A percentile compares a stretch with the other conserved stretches of the same genome.
phyloP scores from a whole-genome alignment of 1,139 yeast species.

The Taphrina sp. region DNA sequence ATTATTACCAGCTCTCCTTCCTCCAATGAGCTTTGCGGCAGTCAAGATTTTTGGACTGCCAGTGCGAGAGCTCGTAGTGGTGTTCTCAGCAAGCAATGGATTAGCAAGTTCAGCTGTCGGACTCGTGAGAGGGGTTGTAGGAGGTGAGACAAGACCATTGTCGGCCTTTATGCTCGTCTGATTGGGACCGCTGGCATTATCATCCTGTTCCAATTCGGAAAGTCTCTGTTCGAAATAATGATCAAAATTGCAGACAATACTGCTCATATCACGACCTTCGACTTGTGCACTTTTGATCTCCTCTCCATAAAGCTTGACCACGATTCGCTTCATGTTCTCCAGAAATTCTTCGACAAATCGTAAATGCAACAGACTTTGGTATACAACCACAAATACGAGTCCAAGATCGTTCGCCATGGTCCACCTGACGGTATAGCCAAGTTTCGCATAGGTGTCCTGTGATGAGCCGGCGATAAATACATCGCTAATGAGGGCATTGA shows the following conservation, averaged over 20 bases:
- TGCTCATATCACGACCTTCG: conserved; percentile 37
- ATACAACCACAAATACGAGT: conserved; percentile 39
- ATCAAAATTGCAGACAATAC: conserved; percentile 41
- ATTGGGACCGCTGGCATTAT: background rate
- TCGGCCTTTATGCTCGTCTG: background rate
- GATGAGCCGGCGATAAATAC: conserved; percentile 49
- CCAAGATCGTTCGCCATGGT: conserved; percentile 44
- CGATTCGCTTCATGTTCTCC: conserved; percentile 44
- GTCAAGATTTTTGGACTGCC: conserved; percentile 7
- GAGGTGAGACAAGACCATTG: conserved; percentile 11
- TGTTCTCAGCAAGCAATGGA: background rate
- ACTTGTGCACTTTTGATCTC: conserved; percentile 38
- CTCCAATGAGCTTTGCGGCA: conserved; percentile 21
- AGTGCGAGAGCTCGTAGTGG: background rate
- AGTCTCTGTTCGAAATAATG: conserved; percentile 44
- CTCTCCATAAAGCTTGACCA: conserved; percentile 42
- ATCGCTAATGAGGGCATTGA: conserved; percentile 54
- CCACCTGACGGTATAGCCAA: conserved; percentile 47
- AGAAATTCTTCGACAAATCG: conserved; percentile 45
- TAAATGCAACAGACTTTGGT: conserved; percentile 45
- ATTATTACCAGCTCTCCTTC: conserved; percentile 19
- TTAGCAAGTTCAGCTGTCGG: conserved; percentile 1
- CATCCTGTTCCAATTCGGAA: conserved; percentile 39
- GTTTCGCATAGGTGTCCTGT: conserved; percentile 38
- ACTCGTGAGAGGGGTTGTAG: conserved; percentile 2